Evolutionary conservation across 768 basidiomycete genomes (phyloP).

Genomic region (Cyclocybe cylindracea): DNA sequence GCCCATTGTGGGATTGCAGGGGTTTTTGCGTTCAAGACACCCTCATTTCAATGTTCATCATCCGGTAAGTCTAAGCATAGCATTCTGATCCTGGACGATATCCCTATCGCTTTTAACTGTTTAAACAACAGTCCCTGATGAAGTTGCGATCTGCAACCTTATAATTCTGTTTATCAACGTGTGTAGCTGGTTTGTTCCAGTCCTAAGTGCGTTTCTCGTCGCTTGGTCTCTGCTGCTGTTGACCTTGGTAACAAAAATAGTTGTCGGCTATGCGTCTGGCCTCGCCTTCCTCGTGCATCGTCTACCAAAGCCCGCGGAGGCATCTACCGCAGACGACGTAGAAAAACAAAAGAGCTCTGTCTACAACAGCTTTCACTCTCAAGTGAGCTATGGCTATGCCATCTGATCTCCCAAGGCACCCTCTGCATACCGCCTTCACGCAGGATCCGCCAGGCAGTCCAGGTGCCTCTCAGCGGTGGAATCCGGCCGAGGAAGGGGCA

Average conservation of each 20-base stretch:
- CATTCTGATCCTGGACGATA: neutral
- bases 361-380: neutral
- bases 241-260: constrained; percentile 2
- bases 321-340: neutral
- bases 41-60: constrained; percentile 21
- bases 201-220: constrained; percentile 18
- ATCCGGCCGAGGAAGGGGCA: too few species aligned
- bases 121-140: constrained; percentile 12
- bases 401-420: neutral
- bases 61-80: constrained; percentile 15
- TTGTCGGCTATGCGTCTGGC: constrained; percentile 15
- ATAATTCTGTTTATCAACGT: constrained; percentile 21
- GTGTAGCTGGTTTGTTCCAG: constrained; percentile 26
- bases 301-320: constrained; percentile 3
- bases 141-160: constrained; percentile 20
- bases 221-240: neutral
- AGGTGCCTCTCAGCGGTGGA: too few species aligned
- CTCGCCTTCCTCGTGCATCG: constrained; percentile 15
- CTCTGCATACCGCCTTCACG: too few species aligned
- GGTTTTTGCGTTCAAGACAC: constrained; percentile 21
- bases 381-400: constrained; percentile 3
- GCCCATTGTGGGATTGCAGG: constrained; percentile 26
- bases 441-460: too few species aligned
- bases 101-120: neutral
- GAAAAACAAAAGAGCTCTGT: constrained; percentile 11